phyloP scores from a whole-genome alignment of 2,329 filamentous ascomycete genomes.

The Erysiphe pulchra region DNA sequence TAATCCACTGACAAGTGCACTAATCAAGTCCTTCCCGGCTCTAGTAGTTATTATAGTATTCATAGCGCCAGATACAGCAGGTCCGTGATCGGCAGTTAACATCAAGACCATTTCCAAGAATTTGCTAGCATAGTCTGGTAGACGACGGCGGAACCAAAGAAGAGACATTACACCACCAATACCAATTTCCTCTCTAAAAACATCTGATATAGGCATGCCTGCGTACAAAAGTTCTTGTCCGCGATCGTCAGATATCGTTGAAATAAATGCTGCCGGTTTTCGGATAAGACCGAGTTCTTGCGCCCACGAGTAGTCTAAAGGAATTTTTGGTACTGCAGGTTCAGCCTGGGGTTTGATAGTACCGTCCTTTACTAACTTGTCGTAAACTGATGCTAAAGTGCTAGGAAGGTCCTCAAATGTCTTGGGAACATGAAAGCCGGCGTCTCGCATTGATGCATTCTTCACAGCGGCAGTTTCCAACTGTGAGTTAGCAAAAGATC shows the following conservation, averaged over 20 bases:
- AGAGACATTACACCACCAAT: slow-evolving; percentile 99
- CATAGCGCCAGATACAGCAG: slow-evolving; percentile 97
- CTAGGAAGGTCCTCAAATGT: slow-evolving; percentile 89
- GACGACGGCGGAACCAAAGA: slow-evolving; percentile 95
- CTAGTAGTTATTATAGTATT: slow-evolving; percentile 99
- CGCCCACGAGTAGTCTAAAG: slow-evolving; percentile 98
- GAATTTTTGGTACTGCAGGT: slow-evolving; percentile 92
- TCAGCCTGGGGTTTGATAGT: slow-evolving; percentile 68
- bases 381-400: slow-evolving; percentile 57
- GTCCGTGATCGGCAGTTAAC: slow-evolving; percentile 97
- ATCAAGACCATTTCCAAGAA: slow-evolving; percentile 99
- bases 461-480: slow-evolving; percentile 91
- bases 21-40: slow-evolving; percentile 97
- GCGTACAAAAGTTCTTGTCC: slow-evolving; percentile 97
- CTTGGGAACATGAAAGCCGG: slow-evolving; percentile 78
- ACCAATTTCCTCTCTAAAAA: slow-evolving; percentile 95
- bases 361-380: slow-evolving; percentile 63
- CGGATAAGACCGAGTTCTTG: slow-evolving; percentile 98
- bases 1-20: slow-evolving; percentile 81
- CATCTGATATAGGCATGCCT: slow-evolving; percentile 98
- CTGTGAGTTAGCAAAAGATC: slow-evolving; percentile 96
- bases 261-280: slow-evolving; percentile 99
- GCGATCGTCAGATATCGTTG: slow-evolving; percentile 98
- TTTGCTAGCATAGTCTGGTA: slow-evolving; percentile 88
- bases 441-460: slow-evolving; percentile 92